These are phyloP conservation scores for Kregervanrija fluxuum DNA, from an alignment of 805 yeast genomes.

Conservation along the genomic window DNA sequence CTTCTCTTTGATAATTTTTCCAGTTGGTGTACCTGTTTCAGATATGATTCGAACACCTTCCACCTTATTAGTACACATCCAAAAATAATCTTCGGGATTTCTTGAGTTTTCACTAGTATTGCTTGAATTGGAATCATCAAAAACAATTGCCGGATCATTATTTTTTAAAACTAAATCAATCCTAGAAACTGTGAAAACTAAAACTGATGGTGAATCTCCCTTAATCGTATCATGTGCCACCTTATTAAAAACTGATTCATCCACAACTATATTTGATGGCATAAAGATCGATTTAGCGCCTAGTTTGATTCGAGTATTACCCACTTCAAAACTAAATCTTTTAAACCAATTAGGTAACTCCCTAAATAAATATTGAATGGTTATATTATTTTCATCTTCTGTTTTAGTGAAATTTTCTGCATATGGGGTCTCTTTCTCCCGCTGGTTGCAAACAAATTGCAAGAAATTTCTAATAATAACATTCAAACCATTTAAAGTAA, in stretches of 20 bases:
- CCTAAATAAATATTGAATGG: conserved; percentile 17
- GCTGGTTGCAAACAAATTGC: background rate
- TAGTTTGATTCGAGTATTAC: conserved; percentile 6
- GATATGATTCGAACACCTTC: conserved; percentile 1
- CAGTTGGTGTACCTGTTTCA: background rate
- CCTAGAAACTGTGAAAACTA: background rate
- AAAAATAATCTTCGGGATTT: conserved; percentile 8
- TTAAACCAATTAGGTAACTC: conserved; percentile 30
- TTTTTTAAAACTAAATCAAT: background rate
- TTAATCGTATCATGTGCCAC: conserved; percentile 1
- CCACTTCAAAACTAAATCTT: conserved; percentile 15
- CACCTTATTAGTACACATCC: conserved; percentile 2
- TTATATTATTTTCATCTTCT: conserved; percentile 1
- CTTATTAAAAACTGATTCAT: conserved; percentile 3
- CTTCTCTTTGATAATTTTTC: background rate
- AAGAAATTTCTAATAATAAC: conserved; percentile 5
- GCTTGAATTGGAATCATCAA: conserved; percentile 3
- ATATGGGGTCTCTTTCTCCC: background rate
- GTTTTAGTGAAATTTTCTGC: background rate
- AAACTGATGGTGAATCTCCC: conserved; percentile 4
- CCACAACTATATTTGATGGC: conserved; percentile 6
- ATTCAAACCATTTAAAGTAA: conserved; percentile 21
- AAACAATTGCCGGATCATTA: background rate
- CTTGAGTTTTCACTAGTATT: conserved; percentile 3
- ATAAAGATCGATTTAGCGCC: conserved; percentile 19